Evolutionary conservation across 1,284 basidiomycete genomes (phyloP).

Genomic region (Puccinia hordei): DNA sequence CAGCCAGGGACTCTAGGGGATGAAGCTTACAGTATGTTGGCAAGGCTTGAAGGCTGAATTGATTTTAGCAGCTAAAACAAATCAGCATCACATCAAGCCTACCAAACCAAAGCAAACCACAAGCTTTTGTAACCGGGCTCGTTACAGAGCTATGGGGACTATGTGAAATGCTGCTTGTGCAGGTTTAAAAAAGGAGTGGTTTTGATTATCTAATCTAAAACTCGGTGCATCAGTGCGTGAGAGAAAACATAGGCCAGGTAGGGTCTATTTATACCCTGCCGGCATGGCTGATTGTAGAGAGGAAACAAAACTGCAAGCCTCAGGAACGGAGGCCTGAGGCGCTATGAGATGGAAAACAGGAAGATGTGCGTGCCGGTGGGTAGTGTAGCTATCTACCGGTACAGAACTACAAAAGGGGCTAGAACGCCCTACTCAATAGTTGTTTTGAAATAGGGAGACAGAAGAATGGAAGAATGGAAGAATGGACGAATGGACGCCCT

Average conservation of each 20-base stretch:
- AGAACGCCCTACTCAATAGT: neutral
- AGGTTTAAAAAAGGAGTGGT: neutral
- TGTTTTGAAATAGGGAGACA: neutral
- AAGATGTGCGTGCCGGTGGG: too few relatives aligned
- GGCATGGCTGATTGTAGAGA: neutral
- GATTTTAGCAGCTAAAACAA: too few relatives aligned
- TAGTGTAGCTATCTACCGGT: too few relatives aligned
- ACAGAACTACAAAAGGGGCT: neutral
- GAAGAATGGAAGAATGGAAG: too few relatives aligned
- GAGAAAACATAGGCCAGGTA: neutral
- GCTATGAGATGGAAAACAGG: neutral
- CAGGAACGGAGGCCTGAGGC: neutral
- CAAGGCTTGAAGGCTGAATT: too few relatives aligned
- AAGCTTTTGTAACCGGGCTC: constrained; percentile 18
- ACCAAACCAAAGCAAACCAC: too few relatives aligned
- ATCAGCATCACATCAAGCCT: too few relatives aligned
- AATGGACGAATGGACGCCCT: too few relatives aligned
- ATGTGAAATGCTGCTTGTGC: neutral
- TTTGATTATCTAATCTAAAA: neutral
- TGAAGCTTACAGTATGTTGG: too few relatives aligned
- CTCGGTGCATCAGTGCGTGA: neutral
- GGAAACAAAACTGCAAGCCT: neutral
- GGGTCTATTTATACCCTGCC: constrained; percentile 1
- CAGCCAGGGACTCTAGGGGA: too few relatives aligned
- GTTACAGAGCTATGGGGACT: neutral